A percentile compares a stretch with the other conserved stretches of the same genome.
These are phyloP conservation scores for Moesziomyces sp. DNA, from an alignment of 1,284 basidiomycete genomes.

Conservation along the genomic window DNA sequence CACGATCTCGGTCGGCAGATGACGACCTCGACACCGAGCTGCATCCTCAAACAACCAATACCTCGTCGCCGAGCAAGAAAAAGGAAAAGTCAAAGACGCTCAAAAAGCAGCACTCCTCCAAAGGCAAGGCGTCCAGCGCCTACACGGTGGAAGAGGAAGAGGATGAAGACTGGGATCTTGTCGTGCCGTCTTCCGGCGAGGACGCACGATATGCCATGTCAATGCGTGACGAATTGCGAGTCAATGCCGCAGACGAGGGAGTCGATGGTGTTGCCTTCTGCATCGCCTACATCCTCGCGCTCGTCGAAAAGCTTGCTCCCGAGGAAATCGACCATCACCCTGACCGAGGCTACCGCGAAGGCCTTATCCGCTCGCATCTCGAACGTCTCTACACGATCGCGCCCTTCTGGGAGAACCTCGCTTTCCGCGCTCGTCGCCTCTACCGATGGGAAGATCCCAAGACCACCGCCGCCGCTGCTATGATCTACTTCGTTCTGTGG, in stretches of 20 bases:
- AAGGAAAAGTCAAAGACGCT: constrained; percentile 24
- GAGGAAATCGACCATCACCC: constrained; percentile 65
- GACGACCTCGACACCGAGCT: constrained; percentile 7
- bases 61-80: constrained; percentile 14
- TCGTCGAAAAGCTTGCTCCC: constrained; percentile 63
- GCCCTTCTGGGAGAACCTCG: constrained; percentile 66
- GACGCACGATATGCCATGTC: background rate
- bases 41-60: constrained; percentile 4
- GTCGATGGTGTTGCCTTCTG: constrained; percentile 65
- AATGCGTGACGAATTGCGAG: constrained; percentile 49
- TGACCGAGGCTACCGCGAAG: constrained; percentile 62
- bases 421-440: constrained; percentile 25
- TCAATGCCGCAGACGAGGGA: constrained; percentile 50
- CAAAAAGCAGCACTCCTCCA: constrained; percentile 13
- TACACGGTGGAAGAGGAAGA: constrained; percentile 1
- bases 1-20: constrained; percentile 2
- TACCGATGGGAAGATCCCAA: constrained; percentile 53
- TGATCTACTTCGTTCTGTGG: constrained; percentile 68
- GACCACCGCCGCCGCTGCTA: constrained; percentile 58
- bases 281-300: constrained; percentile 65
- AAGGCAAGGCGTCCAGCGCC: background rate
- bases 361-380: constrained; percentile 61
- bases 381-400: constrained; percentile 67
- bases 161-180: constrained; percentile 42
- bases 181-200: constrained; percentile 32